A percentile compares a stretch with the other conserved stretches of the same genome.
Conservation (phyloP, 306 rosid genomes). For the Biancaea sappan region DNA sequence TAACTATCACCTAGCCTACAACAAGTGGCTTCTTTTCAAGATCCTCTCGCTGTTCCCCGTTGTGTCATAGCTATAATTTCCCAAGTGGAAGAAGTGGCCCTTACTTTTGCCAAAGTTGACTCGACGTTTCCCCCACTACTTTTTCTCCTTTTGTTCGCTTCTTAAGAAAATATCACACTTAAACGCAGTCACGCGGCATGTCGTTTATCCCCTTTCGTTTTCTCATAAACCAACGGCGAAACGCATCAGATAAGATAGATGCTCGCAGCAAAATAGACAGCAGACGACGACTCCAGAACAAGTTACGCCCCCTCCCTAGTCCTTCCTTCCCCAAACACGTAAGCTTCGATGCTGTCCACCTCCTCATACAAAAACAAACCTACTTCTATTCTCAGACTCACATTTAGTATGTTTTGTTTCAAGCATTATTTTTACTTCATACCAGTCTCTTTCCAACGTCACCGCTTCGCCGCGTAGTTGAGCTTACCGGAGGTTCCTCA, state of each 20-base stretch:
- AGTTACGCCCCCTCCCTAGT: conserved; percentile 5
- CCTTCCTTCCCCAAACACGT: neutral
- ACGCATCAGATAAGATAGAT: conserved; percentile 15
- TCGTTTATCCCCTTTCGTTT: neutral
- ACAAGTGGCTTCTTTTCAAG: neutral
- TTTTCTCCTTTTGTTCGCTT: neutral
- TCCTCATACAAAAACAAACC: neutral
- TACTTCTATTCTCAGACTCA: too few species aligned
- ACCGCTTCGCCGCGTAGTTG: conserved; percentile 38
- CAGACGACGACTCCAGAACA: neutral
- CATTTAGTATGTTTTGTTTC: neutral
- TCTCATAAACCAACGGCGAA: neutral
- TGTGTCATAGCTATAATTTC: neutral
- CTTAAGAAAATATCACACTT: neutral
- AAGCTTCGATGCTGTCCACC: neutral
- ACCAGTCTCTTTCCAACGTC: conserved; percentile 12
- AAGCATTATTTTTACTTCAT: neutral
- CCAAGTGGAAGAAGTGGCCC: neutral
- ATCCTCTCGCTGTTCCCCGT: neutral
- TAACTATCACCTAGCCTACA: neutral
- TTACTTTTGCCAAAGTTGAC: neutral
- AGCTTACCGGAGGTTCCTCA: neutral
- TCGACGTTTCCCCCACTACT: neutral
- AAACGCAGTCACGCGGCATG: neutral
- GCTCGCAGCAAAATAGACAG: neutral